A percentile compares a stretch with the other conserved stretches of the same genome.
Evolutionary conservation across 345 rosid genomes (phyloP).

Genomic region (Aquilaria malaccensis): DNA sequence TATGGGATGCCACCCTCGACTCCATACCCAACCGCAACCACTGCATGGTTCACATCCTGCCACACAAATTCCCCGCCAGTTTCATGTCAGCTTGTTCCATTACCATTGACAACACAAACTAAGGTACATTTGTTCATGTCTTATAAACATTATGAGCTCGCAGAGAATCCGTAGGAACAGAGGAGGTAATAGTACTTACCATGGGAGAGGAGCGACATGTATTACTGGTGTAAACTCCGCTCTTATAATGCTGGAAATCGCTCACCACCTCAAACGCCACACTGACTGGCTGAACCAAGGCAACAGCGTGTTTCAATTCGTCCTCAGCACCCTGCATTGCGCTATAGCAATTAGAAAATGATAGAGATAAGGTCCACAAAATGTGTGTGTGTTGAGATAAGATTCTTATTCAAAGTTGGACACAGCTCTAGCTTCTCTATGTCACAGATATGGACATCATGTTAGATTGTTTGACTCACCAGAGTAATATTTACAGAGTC

Average conservation of each 20-base stretch:
- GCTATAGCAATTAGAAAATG: slow-evolving; percentile 1
- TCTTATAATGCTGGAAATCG: slow-evolving; percentile 54
- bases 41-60: slow-evolving; percentile 95
- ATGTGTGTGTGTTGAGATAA: background rate
- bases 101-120: background rate
- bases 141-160: no score
- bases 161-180: no score
- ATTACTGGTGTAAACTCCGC: slow-evolving; percentile 62
- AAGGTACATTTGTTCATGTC: no score
- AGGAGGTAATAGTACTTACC: slow-evolving; percentile 31
- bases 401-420: no score
- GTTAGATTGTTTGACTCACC: slow-evolving; percentile 30
- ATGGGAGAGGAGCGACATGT: slow-evolving; percentile 58
- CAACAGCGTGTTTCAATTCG: slow-evolving; percentile 82
- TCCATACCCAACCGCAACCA: slow-evolving; percentile 83
- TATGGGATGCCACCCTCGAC: slow-evolving; percentile 62
- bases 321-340: slow-evolving; percentile 70
- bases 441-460: no score
- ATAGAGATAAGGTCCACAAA: background rate
- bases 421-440: no score
- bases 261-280: slow-evolving; percentile 68
- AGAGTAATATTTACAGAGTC: slow-evolving; percentile 80
- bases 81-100: background rate
- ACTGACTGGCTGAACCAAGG: slow-evolving; percentile 67
- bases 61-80: background rate